phyloP scores from a whole-genome alignment of 495 filamentous ascomycete species.

The Cenococcum geophilum region DNA sequence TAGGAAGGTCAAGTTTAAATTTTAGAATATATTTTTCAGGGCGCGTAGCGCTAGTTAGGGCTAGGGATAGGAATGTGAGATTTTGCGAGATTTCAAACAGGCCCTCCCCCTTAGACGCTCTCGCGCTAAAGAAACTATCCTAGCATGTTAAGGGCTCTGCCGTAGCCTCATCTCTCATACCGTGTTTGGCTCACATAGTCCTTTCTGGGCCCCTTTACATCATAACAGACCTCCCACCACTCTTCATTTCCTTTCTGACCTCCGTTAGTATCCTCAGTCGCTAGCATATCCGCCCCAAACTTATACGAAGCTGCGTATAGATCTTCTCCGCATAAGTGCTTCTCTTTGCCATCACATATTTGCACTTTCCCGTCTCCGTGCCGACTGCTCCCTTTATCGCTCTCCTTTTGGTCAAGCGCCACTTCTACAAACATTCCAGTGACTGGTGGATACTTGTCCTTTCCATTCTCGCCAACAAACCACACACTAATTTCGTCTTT shows the following conservation, averaged over 20 bases:
- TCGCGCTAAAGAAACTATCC: too few species aligned
- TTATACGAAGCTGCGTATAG: constrained; percentile 26
- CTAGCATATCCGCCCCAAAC: constrained; percentile 19
- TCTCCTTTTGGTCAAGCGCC: not conserved
- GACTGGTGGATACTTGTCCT: not conserved
- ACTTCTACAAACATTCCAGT: constrained; percentile 24
- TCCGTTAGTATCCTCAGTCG: not conserved
- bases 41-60: too few species aligned
- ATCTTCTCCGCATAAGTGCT: constrained; percentile 26
- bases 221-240: constrained; percentile 28
- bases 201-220: constrained; percentile 28
- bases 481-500: constrained; percentile 16
- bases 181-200: constrained; percentile 29
- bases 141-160: too few species aligned
- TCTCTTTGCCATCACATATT: constrained; percentile 2
- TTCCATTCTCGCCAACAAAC: constrained; percentile 12
- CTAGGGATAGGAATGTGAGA: too few species aligned
- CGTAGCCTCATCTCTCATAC: constrained; percentile 10
- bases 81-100: too few species aligned
- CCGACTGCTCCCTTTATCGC: not conserved
- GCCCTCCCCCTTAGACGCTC: too few species aligned
- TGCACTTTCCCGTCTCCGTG: constrained; percentile 3
- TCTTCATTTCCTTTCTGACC: not conserved
- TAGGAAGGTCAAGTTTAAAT: too few species aligned
- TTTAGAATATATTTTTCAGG: too few species aligned